Conservation (phyloP, 1,284 basidiomycete genomes). For the Blastosporella zonata region DNA sequence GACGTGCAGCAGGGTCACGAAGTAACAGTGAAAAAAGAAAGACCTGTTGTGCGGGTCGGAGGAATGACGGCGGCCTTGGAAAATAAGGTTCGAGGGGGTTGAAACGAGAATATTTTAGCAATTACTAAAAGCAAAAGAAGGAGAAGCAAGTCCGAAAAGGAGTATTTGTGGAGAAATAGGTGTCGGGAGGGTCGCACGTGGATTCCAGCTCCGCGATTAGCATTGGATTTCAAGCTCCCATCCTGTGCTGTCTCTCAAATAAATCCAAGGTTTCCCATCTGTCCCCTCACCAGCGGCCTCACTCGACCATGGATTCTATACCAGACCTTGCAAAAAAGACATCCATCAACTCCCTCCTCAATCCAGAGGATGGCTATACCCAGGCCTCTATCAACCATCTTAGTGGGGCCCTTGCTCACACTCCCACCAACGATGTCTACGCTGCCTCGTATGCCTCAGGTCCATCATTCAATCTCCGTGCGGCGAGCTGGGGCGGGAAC, state of each 20-base stretch:
- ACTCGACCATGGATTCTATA: constrained; percentile 12
- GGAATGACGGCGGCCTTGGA: too few relatives aligned
- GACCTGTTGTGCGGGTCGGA: too few relatives aligned
- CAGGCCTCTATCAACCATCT: constrained; percentile 16
- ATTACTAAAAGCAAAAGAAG: too few relatives aligned
- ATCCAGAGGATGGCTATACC: constrained; percentile 30
- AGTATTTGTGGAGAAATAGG: neutral
- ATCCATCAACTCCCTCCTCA: constrained; percentile 41
- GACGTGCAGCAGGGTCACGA: too few relatives aligned
- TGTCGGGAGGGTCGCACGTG: neutral
- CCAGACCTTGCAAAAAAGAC: constrained; percentile 39
- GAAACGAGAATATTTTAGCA: too few relatives aligned
- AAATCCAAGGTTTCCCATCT: neutral
- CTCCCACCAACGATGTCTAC: constrained; percentile 7
- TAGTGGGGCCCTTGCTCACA: constrained; percentile 21
- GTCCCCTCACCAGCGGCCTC: neutral
- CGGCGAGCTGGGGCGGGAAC: constrained; percentile 33
- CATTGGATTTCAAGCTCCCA: neutral
- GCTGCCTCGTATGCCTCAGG: constrained; percentile 12
- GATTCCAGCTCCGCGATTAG: neutral
- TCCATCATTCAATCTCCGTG: constrained; percentile 31
- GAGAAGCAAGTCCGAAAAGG: too few relatives aligned
- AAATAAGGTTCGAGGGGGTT: too few relatives aligned
- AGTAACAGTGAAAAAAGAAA: too few relatives aligned
- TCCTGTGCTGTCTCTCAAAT: neutral